phyloP scores from a whole-genome alignment of 208 protist species.

The Porcisia hertigi region DNA sequence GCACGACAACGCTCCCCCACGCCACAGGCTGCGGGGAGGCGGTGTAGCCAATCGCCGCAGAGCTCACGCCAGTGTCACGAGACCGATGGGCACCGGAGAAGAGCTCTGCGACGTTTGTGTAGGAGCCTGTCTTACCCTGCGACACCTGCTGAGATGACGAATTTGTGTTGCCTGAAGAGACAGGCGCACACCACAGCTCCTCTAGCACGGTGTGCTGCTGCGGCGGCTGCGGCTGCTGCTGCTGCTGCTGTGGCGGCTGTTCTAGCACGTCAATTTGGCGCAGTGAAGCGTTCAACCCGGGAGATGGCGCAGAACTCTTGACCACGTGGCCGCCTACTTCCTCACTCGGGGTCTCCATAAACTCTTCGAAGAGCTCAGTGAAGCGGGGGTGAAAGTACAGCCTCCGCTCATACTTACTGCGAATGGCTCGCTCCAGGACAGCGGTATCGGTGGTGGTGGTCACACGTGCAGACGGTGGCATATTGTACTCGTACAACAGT shows the following conservation, averaged over 20 bases:
- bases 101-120: slow-evolving; percentile 24
- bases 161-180: slow-evolving; percentile 13
- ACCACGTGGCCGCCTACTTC: neutral
- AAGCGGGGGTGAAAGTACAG: slow-evolving; percentile 65
- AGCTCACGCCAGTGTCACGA: neutral
- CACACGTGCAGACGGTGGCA: slow-evolving; percentile 38
- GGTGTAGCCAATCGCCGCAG: too few relatives aligned
- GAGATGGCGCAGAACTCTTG: neutral
- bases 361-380: slow-evolving; percentile 36
- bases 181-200: slow-evolving; percentile 49
- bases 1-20: neutral
- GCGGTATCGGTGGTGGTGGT: slow-evolving; percentile 31
- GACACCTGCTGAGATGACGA: neutral
- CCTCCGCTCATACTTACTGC: slow-evolving; percentile 76
- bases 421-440: slow-evolving; percentile 55
- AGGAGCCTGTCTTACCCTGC: neutral
- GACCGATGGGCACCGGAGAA: slow-evolving; percentile 17
- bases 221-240: slow-evolving; percentile 5
- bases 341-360: slow-evolving; percentile 37
- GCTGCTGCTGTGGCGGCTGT: neutral
- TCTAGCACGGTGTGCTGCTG: slow-evolving; percentile 20
- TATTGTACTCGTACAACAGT: slow-evolving; percentile 76
- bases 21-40: neutral
- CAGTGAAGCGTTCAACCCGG: neutral
- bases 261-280: neutral